phyloP scores from a whole-genome alignment of 306 rosid genomes.

The Trifolium fragiferum region DNA sequence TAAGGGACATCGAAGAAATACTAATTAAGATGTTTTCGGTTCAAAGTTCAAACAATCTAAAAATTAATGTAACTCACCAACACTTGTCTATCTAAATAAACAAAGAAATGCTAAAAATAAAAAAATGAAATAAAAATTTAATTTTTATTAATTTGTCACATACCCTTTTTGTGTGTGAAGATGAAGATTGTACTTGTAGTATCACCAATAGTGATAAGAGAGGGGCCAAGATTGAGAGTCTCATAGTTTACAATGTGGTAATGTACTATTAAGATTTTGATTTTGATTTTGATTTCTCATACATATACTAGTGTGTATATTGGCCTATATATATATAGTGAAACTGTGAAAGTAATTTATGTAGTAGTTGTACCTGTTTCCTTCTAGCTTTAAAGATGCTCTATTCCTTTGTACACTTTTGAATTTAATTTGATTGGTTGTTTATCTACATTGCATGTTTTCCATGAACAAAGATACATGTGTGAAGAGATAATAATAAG shows the following conservation, averaged over 20 bases:
- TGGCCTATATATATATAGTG: too few species aligned
- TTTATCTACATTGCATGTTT: constrained; percentile 21
- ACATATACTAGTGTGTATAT: too few species aligned
- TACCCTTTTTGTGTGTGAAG: constrained; percentile 37
- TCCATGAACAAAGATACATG: constrained; percentile 32
- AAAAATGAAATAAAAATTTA: neutral
- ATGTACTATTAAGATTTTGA: too few species aligned
- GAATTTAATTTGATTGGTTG: constrained; percentile 29
- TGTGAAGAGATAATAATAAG: neutral
- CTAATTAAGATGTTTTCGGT: too few species aligned
- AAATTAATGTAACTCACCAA: too few species aligned
- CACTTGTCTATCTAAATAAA: too few species aligned
- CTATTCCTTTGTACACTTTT: neutral
- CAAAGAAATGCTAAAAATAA: neutral
- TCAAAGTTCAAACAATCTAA: too few species aligned
- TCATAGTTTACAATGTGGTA: constrained; percentile 22
- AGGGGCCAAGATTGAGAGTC: constrained; percentile 28
- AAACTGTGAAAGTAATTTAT: neutral
- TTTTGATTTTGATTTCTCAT: constrained; percentile 31
- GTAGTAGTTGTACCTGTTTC: constrained; percentile 9
- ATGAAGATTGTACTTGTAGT: neutral
- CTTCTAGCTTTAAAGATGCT: neutral
- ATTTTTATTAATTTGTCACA: neutral
- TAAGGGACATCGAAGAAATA: too few species aligned
- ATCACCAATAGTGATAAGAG: constrained; percentile 18